A percentile compares a stretch with the other conserved stretches of the same genome.
phyloP scores from a whole-genome alignment of 441 rosid genomes.

The Populus hybrid region DNA sequence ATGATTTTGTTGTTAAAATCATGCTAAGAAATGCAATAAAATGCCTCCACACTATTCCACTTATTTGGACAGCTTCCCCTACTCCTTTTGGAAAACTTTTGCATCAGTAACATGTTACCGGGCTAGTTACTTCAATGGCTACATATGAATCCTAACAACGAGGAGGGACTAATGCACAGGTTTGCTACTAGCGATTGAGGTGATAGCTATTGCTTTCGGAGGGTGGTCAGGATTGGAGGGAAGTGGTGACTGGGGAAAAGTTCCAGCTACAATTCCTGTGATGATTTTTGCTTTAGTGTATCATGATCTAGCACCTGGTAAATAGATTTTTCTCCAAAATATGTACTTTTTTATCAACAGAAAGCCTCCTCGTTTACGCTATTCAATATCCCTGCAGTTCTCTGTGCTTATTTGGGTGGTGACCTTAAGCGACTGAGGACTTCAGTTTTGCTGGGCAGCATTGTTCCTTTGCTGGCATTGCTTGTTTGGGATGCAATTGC shows the following conservation, averaged over 20 bases:
- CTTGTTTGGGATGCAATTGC: slow-evolving; percentile 56
- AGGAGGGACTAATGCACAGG: slow-evolving; percentile 28
- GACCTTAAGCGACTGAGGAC: slow-evolving; percentile 48
- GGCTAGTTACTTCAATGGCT: background rate
- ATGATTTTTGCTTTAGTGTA: slow-evolving; percentile 58
- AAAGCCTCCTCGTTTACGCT: slow-evolving; percentile 1
- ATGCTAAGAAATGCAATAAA: background rate
- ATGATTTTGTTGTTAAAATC: background rate
- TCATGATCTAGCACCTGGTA: slow-evolving; percentile 63
- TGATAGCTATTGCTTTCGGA: slow-evolving; percentile 34
- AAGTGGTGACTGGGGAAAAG: slow-evolving; percentile 50
- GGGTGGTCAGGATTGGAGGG: slow-evolving; percentile 50
- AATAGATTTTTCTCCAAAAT: background rate
- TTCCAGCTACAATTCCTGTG: slow-evolving; percentile 51
- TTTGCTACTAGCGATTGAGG: slow-evolving; percentile 52
- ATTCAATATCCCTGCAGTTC: slow-evolving; percentile 33
- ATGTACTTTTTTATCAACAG: background rate
- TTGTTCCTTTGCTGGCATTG: slow-evolving; percentile 50
- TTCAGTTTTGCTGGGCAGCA: slow-evolving; percentile 53
- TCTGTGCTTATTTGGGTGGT: slow-evolving; percentile 62
- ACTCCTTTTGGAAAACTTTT: background rate
- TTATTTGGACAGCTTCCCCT: background rate
- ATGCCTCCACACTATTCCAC: background rate
- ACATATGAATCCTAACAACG: slow-evolving; percentile 5
- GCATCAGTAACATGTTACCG: background rate